Evolutionary conservation across 2,329 filamentous ascomycete genomes (phyloP).

Genomic region (Aspergillus glaucus): DNA sequence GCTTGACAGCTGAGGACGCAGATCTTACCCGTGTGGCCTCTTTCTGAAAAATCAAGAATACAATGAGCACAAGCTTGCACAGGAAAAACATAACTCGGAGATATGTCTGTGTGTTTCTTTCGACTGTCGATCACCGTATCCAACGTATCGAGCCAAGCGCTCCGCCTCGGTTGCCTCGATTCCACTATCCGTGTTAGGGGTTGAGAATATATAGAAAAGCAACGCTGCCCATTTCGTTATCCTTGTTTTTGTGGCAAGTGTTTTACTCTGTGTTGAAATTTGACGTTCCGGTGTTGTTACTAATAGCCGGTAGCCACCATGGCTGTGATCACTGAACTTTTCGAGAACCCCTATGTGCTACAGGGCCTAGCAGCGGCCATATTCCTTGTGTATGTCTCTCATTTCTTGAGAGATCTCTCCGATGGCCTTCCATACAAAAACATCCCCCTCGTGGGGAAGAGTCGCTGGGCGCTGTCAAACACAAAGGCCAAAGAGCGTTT

Average conservation of each 20-base stretch:
- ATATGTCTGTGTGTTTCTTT: not conserved
- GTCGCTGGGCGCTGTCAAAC: conserved; percentile 25
- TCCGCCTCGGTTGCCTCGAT: not conserved
- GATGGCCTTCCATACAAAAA: conserved; percentile 22
- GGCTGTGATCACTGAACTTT: conserved; percentile 17
- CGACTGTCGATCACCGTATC: not conserved
- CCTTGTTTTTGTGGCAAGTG: not conserved
- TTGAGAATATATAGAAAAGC: no score
- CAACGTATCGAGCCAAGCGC: not conserved
- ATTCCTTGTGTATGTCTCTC: conserved; percentile 14
- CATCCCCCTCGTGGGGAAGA: conserved; percentile 24
- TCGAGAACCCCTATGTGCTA: conserved; percentile 17
- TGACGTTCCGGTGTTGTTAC: not conserved
- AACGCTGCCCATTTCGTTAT: no score
- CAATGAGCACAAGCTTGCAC: not conserved
- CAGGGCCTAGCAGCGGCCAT: conserved; percentile 17
- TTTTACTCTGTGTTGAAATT: not conserved
- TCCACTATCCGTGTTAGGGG: not conserved
- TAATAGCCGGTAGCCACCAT: conserved; percentile 8
- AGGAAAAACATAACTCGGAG: not conserved
- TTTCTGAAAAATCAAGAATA: not conserved
- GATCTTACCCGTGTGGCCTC: not conserved
- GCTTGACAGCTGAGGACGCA: not conserved
- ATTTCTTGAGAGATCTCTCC: conserved; percentile 18
- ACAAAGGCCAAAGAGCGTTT: conserved; percentile 24